phyloP scores from a whole-genome alignment of 2,329 filamentous ascomycete genomes.

The Calonectria pauciramosa region DNA sequence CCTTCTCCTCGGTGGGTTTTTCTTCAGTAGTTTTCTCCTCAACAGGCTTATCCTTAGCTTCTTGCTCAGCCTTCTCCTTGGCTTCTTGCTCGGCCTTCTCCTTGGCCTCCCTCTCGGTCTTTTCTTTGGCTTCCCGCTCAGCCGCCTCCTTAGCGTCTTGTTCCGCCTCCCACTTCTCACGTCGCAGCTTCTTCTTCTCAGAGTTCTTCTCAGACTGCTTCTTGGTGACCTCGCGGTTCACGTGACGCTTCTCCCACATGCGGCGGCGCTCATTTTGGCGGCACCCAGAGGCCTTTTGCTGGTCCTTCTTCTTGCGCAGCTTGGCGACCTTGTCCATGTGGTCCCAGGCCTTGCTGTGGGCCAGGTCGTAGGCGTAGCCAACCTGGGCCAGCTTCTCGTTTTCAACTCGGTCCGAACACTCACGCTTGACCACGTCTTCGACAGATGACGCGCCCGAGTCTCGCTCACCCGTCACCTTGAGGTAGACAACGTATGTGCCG shows the following conservation, averaged over 20 bases:
- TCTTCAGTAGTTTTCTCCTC: slow-evolving; percentile 32
- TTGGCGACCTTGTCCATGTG: slow-evolving; percentile 65
- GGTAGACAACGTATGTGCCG: slow-evolving; percentile 69
- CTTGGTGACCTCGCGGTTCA: slow-evolving; percentile 57
- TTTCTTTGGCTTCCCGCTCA: slow-evolving; percentile 35
- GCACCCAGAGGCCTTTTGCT: slow-evolving; percentile 63
- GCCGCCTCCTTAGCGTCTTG: slow-evolving; percentile 48
- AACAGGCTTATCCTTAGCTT: slow-evolving; percentile 33
- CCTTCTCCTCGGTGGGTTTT: slow-evolving; percentile 40
- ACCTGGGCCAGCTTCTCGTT: slow-evolving; percentile 73
- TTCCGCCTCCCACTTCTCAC: slow-evolving; percentile 44
- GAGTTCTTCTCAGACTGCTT: slow-evolving; percentile 57
- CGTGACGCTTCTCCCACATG: slow-evolving; percentile 64
- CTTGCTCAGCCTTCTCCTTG: slow-evolving; percentile 26
- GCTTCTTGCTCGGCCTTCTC: background rate
- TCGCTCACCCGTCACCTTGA: slow-evolving; percentile 67
- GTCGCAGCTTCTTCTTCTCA: slow-evolving; percentile 51
- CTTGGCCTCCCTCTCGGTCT: slow-evolving; percentile 28
- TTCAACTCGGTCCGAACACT: slow-evolving; percentile 60
- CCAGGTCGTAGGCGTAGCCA: slow-evolving; percentile 71
- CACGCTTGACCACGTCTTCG: slow-evolving; percentile 69
- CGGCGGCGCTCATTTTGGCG: slow-evolving; percentile 60
- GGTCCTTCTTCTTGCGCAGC: slow-evolving; percentile 63
- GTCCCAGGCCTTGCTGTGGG: slow-evolving; percentile 69
- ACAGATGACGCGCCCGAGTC: slow-evolving; percentile 59